phyloP scores from a whole-genome alignment of 2,329 filamentous ascomycete genomes.

The Hypomyces rosellus region DNA sequence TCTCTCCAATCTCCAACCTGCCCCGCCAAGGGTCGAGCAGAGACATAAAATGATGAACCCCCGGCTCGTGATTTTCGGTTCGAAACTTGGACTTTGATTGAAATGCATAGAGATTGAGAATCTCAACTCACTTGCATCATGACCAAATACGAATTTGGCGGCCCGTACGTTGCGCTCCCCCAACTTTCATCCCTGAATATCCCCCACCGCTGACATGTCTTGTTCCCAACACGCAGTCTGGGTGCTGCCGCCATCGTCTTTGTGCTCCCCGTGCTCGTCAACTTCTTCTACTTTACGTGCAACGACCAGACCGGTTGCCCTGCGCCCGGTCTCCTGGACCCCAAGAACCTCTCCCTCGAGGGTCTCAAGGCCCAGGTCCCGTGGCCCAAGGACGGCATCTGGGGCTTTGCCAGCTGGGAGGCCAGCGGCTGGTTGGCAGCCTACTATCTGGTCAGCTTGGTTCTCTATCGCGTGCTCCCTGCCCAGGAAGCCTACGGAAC shows the following conservation, averaged over 20 bases:
- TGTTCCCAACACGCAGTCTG: conserved; percentile 39
- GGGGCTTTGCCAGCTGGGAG: conserved; percentile 59
- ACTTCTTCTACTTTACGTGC: conserved; percentile 70
- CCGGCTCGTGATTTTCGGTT: neutral
- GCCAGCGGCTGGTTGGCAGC: conserved; percentile 60
- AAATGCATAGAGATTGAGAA: neutral
- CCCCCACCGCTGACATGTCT: neutral
- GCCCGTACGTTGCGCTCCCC: conserved; percentile 22
- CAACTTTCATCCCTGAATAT: neutral
- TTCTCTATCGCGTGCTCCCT: conserved; percentile 67
- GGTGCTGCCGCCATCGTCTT: conserved; percentile 70
- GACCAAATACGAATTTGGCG: conserved; percentile 26
- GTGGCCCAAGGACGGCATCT: conserved; percentile 64
- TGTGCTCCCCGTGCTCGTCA: conserved; percentile 67
- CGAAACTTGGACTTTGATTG: neutral
- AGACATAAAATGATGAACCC: neutral
- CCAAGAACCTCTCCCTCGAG: conserved; percentile 59
- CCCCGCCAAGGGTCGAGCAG: neutral
- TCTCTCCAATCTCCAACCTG: too few species aligned
- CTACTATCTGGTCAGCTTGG: conserved; percentile 69
- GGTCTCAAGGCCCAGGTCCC: conserved; percentile 68
- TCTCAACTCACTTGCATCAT: neutral
- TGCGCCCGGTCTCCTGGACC: conserved; percentile 65
- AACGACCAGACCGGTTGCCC: conserved; percentile 87
- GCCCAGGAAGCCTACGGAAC: conserved; percentile 63